Evolutionary conservation across 2,329 filamentous ascomycete species (phyloP).

Genomic region (Setomelanomma holmii): DNA sequence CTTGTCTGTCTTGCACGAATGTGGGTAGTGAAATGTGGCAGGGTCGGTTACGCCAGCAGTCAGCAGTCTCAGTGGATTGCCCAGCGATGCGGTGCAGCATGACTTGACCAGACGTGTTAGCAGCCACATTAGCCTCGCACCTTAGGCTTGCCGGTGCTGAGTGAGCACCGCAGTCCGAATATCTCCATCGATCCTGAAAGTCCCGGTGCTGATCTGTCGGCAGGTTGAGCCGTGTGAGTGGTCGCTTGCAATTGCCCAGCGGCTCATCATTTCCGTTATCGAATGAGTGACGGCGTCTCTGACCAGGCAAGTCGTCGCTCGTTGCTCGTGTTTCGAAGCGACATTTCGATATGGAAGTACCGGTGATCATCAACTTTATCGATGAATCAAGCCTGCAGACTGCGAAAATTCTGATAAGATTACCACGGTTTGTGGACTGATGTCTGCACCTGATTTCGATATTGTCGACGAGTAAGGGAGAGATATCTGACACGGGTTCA

Average conservation of each 20-base stretch:
- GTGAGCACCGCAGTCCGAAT: not conserved
- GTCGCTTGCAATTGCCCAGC: conserved; percentile 2
- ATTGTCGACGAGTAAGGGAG: not conserved
- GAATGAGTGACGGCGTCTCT: not conserved
- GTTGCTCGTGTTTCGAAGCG: not conserved
- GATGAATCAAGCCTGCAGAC: not conserved
- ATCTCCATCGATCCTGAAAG: not conserved
- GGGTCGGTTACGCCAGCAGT: not conserved
- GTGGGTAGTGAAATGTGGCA: not conserved
- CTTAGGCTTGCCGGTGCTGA: not conserved
- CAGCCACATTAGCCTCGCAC: not conserved
- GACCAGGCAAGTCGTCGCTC: not conserved
- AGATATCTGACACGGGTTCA: not conserved
- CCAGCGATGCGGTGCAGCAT: not conserved
- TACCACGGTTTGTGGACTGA: not conserved
- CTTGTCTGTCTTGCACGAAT: not conserved
- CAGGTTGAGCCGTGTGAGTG: not conserved
- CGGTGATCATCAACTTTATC: not conserved
- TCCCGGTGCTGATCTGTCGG: not conserved
- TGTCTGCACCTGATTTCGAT: not conserved
- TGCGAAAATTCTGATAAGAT: conserved; percentile 4
- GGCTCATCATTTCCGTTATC: not conserved
- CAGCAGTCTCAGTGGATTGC: not conserved
- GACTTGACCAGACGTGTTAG: not conserved
- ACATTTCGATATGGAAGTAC: conserved; percentile 1